These are phyloP conservation scores for Didymella sp. DNA, from an alignment of 2,329 filamentous ascomycete species.

Conservation along the genomic window DNA sequence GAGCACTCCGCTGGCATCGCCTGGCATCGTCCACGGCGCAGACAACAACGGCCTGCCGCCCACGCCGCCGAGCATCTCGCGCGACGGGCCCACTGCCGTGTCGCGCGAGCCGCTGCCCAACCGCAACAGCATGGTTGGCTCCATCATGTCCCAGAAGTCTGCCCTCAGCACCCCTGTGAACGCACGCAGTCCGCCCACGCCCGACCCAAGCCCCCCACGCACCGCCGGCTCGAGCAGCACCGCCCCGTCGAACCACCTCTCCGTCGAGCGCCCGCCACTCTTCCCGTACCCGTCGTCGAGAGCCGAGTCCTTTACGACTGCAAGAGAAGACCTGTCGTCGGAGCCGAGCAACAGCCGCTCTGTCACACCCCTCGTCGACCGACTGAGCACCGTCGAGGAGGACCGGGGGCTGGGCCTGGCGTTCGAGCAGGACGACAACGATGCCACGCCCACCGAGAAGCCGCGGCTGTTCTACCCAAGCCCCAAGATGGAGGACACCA, in stretches of 20 bases:
- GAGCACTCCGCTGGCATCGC: conserved; percentile 40
- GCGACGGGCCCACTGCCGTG: conserved; percentile 36
- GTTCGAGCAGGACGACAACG: conserved; percentile 41
- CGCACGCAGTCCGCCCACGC: conserved; percentile 50
- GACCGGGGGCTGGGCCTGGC: conserved; percentile 46
- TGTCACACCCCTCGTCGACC: conserved; percentile 36
- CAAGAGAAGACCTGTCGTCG: conserved; percentile 51
- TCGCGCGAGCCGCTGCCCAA: conserved; percentile 41
- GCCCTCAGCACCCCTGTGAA: conserved; percentile 51
- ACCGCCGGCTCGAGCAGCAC: conserved; percentile 23
- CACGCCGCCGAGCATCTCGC: conserved; percentile 53
- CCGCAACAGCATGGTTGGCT: conserved; percentile 50
- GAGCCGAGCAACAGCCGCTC: conserved; percentile 42
- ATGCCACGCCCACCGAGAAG: conserved; percentile 43
- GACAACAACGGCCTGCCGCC: conserved; percentile 53
- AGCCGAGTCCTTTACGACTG: conserved; percentile 57
- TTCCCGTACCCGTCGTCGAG: conserved; percentile 51
- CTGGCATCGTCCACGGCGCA: conserved; percentile 33
- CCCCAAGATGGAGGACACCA: neutral
- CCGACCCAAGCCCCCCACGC: conserved; percentile 48
- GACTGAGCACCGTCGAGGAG: conserved; percentile 41
- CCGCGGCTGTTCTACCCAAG: conserved; percentile 22
- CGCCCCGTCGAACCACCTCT: neutral
- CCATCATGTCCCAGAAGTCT: conserved; percentile 50
- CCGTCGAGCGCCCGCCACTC: conserved; percentile 35